Evolutionary conservation across 371 early-diverging fungal species (phyloP), one percentile per base, ranked within the genome.

Genomic region (Dichotomocladium elegans): DNA sequence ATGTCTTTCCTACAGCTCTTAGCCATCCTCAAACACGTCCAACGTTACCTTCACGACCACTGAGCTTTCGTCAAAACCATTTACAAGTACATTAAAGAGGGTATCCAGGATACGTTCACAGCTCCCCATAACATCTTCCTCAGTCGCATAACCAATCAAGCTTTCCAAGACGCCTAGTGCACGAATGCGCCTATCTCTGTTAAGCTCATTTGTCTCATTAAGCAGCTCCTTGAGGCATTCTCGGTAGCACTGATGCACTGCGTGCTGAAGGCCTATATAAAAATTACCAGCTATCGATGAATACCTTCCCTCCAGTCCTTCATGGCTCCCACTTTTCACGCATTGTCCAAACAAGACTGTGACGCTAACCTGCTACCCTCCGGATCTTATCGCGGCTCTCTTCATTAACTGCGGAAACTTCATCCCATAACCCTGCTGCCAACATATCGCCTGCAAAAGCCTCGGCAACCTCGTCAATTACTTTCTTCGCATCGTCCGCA

Each of bases 31-130:
- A 35, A 37, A 6, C n/a, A 9, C 4, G 17, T 35, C 6, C 10
- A n/a, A 37, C 31, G 21, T 31, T 48, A 48, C 49, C 26, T 48
- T 48, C 21, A 21, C n/a, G 9, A 34, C 17, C 19, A 48, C 34
- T 4, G 14, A 9, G 7, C 19, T 25, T 1, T 48, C 37, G 7
- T 11, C 14, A 19, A 27, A 22, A 12, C 33, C 49, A n/a, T 48
- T 48, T 4, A 17, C 21, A 35, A 34, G 35, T 25, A 48, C 15
- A 10, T 3, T 48, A 21, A 48, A 48, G 14, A 48, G 30, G 24
- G 22, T 5, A 17, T 48, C 35, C 12, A 48, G 3, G 5, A 26
- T 28, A n/a, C 8, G 1, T n/a, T 47, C n/a, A 29, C 21, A n/a
- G 4, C 4, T 12, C 12, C 0, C 0, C 19, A 11, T 29, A 4